Percentiles rank a stretch among this genome's conserved stretches.
Evolutionary conservation across 768 basidiomycete species (phyloP).

Genomic region (Suillus fuscotomentosus): DNA sequence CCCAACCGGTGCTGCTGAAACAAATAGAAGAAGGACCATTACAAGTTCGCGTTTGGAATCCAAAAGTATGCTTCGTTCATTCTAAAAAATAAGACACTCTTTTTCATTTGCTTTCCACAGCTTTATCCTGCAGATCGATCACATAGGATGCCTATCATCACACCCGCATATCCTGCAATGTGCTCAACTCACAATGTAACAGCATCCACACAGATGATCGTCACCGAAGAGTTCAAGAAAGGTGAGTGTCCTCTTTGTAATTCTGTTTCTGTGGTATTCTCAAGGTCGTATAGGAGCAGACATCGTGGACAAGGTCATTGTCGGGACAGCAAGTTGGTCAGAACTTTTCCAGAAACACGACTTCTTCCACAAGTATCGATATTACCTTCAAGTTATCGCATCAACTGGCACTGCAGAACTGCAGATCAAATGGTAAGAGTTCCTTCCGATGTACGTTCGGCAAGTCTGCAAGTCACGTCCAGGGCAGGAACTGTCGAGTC

Average conservation of each 20-base stretch:
- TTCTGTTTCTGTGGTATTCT: slow-evolving; percentile 2
- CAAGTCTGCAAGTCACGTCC: slow-evolving; percentile 13
- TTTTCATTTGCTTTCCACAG: slow-evolving; percentile 36
- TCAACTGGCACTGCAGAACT: slow-evolving; percentile 81
- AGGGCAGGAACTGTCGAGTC: slow-evolving; percentile 99
- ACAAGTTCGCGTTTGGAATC: slow-evolving; percentile 97
- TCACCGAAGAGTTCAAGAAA: slow-evolving; percentile 94
- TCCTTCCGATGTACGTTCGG: not conserved
- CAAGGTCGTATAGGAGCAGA: slow-evolving; percentile 68
- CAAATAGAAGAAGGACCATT: slow-evolving; percentile 95
- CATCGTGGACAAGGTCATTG: slow-evolving; percentile 90
- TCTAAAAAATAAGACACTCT: no score
- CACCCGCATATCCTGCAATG: slow-evolving; percentile 98
- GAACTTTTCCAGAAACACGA: slow-evolving; percentile 95
- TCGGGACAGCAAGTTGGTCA: slow-evolving; percentile 81
- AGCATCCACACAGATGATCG: slow-evolving; percentile 91
- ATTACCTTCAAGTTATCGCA: slow-evolving; percentile 95
- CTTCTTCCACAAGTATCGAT: slow-evolving; percentile 95
- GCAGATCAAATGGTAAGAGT: slow-evolving; percentile 87
- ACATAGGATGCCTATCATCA: slow-evolving; percentile 99
- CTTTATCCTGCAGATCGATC: slow-evolving; percentile 88
- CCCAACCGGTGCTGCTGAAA: slow-evolving; percentile 94
- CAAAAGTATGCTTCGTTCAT: slow-evolving; percentile 54
- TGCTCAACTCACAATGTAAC: slow-evolving; percentile 99
- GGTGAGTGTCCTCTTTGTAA: slow-evolving; percentile 40